phyloP scores from a whole-genome alignment of 176 grass and related monocot species.

The Oryza glaberrima region DNA sequence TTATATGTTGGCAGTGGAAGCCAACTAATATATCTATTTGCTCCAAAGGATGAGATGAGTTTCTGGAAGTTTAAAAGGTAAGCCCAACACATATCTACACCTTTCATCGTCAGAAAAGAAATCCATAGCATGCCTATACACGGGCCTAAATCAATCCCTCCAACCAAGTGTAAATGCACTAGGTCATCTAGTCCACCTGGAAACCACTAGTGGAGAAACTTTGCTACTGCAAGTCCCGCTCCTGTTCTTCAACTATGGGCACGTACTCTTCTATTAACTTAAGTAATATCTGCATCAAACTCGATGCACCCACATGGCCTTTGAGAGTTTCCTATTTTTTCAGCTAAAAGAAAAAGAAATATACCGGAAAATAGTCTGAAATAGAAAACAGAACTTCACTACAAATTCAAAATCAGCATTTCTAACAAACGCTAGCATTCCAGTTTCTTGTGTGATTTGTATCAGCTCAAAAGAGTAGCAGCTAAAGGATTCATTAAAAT shows the following conservation, averaged over 20 bases:
- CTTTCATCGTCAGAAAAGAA: background rate
- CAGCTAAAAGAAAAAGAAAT: background rate
- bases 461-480: constrained; percentile 21
- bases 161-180: constrained; percentile 16
- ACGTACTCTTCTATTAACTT: constrained; percentile 18
- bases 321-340: background rate
- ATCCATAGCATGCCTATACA: background rate
- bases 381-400: constrained; percentile 4
- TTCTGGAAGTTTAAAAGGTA: background rate
- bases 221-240: constrained; percentile 32
- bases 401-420: background rate
- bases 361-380: background rate
- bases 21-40: background rate
- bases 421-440: too few relatives aligned
- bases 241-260: constrained; percentile 5
- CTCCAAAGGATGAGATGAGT: background rate
- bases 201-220: constrained; percentile 37
- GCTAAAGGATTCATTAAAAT: background rate
- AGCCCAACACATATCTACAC: background rate
- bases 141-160: background rate
- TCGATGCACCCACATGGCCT: background rate
- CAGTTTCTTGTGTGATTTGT: constrained; percentile 1
- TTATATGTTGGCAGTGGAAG: too few relatives aligned
- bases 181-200: constrained; percentile 30
- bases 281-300: constrained; percentile 2